phyloP scores from a whole-genome alignment of 2,329 filamentous ascomycete genomes.

The Xylariaceae sp. region DNA sequence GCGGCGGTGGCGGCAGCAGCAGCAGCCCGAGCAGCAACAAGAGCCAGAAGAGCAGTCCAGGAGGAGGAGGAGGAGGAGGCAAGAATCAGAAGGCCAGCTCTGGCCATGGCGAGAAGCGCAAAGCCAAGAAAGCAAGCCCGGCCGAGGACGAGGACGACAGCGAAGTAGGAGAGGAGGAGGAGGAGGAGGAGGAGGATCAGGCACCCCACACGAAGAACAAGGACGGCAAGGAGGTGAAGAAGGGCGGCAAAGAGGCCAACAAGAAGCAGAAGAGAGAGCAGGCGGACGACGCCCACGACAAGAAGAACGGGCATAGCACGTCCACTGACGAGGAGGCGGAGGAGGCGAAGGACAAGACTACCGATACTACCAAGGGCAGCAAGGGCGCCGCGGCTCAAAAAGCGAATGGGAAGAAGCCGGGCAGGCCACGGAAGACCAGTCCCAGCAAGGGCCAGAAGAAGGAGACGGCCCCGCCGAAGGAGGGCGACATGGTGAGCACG shows the following conservation, averaged over 20 bases:
- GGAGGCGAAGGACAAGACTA: constrained; percentile 4
- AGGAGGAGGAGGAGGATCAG: constrained; percentile 3
- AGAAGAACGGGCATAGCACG: constrained; percentile 13
- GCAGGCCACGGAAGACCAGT: constrained; percentile 8
- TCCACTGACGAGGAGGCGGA: constrained; percentile 1
- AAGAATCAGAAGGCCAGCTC: too few relatives aligned
- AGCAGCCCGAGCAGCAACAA: background rate
- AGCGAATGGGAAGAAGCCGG: constrained; percentile 2
- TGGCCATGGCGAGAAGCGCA: constrained; percentile 11
- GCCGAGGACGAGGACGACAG: constrained; percentile 3
- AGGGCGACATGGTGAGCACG: constrained; percentile 14
- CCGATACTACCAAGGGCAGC: constrained; percentile 1
- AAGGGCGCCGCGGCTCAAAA: constrained; percentile 4
- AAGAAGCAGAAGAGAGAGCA: constrained; percentile 21
- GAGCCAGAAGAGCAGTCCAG: too few relatives aligned
- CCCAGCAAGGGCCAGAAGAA: constrained; percentile 7
- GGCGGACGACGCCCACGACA: constrained; percentile 15
- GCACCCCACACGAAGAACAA: constrained; percentile 10
- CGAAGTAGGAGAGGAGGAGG: constrained; percentile 2
- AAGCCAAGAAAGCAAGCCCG: constrained; percentile 5
- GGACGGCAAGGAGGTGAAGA: constrained; percentile 17
- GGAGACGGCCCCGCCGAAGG: constrained; percentile 7
- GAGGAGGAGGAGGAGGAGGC: constrained; percentile 11
- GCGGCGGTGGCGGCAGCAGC: constrained; percentile 20
- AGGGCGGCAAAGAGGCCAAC: constrained; percentile 19